Base-by-base conservation (phyloP, 352 stramenopile genomes). In the Phytopythium aichiense region DNA sequence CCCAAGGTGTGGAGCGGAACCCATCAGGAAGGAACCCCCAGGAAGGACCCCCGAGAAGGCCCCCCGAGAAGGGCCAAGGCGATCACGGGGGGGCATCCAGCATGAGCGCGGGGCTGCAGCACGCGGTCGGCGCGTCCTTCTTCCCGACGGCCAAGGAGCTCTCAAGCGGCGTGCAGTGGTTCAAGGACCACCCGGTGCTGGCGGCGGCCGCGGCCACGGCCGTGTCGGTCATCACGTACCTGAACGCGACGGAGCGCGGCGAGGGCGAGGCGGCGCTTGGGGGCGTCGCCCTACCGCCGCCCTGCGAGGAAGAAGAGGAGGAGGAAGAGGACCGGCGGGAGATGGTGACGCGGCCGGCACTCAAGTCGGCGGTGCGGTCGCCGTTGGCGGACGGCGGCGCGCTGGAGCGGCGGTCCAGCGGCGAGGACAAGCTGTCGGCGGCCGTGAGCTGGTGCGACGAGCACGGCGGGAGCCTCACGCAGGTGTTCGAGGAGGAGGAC, bases 61-160 rank as follows among this genome's bases (percentile, higher is more conserved):
- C 28, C 28, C 28, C 28, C 28, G 4, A 30, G 28, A 30, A 31
- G 28, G 28, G 28, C 28, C 28, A 40, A 1, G 35, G 35, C 9
- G 35, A 16, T n/a, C 13, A 7, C 38, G 33, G 12, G 16, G 49
- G 38, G 42, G 20, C 42, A 4, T 15, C n/a, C 11, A 16, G 5
- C 28, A 54, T 54, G 48, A 54, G 48, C 48, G 20, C 48, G 48
- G 48, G 48, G 1, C 28, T 54, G 28, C 48, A 54, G 48, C 48
- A 54, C 25, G 48, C 12, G 28, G 48, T 74, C 49, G 69, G 72
- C 33, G 70, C 79, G 42, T 91, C 84, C 56, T 87, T 98, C 83
- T 91, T 97, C 68, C 82, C 84, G 40, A 92, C 84, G 7, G 78
- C 81, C 65, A 89, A 92, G 64, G 87, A 95, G 69, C 77, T 95